These are phyloP conservation scores for Cucumis variabilis DNA, from an alignment of 331 rosid genomes.

Conservation along the genomic window DNA sequence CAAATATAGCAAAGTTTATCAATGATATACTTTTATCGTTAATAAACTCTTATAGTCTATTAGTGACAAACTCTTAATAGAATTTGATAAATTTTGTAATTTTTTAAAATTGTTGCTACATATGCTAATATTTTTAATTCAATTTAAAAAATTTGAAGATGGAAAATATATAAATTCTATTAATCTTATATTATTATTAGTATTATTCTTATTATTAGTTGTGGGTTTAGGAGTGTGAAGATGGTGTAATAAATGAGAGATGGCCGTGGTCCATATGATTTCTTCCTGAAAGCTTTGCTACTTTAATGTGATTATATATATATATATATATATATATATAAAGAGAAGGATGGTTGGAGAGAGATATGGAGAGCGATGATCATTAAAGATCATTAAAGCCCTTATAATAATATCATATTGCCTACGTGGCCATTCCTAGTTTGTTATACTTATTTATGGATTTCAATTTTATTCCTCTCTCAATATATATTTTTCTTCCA, in stretches of 20 bases:
- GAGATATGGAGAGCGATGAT: not conserved
- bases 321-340: too few species aligned
- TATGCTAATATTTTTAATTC: too few species aligned
- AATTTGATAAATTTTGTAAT: too few species aligned
- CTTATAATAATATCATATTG: not conserved
- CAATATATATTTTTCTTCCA: not conserved
- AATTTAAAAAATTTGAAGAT: too few species aligned
- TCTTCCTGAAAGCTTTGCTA: not conserved
- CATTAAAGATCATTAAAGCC: not conserved
- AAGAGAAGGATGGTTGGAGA: slow-evolving; percentile 13
- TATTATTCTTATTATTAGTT: not conserved
- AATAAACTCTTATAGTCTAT: too few species aligned
- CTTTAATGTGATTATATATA: slow-evolving; percentile 31
- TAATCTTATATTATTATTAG: too few species aligned
- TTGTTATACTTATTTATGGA: not conserved
- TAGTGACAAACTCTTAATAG: too few species aligned
- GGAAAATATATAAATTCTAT: too few species aligned
- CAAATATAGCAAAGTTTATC: too few species aligned
- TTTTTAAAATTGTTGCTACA: too few species aligned
- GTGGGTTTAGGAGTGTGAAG: not conserved
- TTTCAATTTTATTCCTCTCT: not conserved
- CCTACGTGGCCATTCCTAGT: not conserved
- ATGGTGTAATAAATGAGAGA: not conserved
- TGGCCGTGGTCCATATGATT: not conserved
- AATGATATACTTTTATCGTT: too few species aligned